A percentile compares a stretch with the other conserved stretches of the same genome.
These are phyloP conservation scores for Alternaria infectoria DNA, from an alignment of 2,329 filamentous ascomycete genomes.

Conservation along the genomic window DNA sequence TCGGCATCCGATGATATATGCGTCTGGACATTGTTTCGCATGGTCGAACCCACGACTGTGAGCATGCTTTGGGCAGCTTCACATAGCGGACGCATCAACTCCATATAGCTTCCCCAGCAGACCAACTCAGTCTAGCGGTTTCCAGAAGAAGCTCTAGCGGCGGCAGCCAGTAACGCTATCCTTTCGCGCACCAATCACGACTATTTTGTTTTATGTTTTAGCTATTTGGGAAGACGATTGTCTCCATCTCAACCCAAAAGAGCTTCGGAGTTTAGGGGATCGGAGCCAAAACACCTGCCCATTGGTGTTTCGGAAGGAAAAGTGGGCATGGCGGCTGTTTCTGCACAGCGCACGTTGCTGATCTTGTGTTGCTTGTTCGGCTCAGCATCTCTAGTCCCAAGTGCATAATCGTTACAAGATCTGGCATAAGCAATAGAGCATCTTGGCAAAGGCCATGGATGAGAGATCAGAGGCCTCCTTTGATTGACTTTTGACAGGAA, in stretches of 20 bases:
- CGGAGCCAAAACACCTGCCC: not conserved
- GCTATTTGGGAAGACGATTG: not conserved
- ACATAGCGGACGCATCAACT: not conserved
- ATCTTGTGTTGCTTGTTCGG: not conserved
- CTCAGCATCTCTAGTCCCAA: not conserved
- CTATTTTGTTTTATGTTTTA: constrained; percentile 2
- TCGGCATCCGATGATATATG: not conserved
- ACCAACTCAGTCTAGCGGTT: not conserved
- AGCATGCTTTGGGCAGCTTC: not conserved
- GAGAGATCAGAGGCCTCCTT: not conserved
- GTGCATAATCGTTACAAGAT: not conserved
- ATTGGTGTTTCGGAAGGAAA: not conserved
- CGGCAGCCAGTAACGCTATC: not conserved
- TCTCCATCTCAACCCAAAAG: not conserved
- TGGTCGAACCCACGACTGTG: not conserved
- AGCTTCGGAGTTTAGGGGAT: not conserved
- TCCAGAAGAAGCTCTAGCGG: not conserved
- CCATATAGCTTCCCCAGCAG: not conserved
- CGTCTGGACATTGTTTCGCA: not conserved
- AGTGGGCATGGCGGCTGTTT: not conserved
- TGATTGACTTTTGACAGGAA: not conserved
- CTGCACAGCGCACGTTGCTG: not conserved
- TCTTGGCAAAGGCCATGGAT: not conserved
- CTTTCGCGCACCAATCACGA: not conserved
- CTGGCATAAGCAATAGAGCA: not conserved